Percentiles rank a stretch among this genome's conserved stretches.
phyloP scores from a whole-genome alignment of 2,329 filamentous ascomycete genomes.

The Xylogone sp. region DNA sequence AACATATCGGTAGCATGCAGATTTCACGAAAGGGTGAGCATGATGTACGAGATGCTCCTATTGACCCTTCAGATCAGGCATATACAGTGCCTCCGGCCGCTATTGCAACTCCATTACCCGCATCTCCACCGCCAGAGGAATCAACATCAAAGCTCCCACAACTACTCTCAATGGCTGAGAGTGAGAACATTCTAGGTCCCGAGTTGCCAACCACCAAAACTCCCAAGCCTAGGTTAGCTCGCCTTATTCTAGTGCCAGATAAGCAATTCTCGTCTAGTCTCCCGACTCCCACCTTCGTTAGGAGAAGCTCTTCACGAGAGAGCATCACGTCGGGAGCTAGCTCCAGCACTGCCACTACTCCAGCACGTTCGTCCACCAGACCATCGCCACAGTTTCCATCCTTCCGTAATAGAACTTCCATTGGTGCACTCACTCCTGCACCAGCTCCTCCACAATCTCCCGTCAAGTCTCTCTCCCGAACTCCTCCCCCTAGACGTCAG shows the following conservation, averaged over 20 bases:
- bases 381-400: neutral
- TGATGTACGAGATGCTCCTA: no score
- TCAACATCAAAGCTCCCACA: no score
- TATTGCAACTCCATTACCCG: slow-evolving; percentile 3
- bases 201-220: no score
- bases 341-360: no score
- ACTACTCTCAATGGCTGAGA: neutral
- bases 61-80: neutral
- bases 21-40: no score
- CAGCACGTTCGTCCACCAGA: no score
- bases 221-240: neutral
- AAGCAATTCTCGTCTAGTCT: neutral
- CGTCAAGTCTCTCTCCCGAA: neutral
- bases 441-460: neutral
- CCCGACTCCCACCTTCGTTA: neutral
- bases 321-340: neutral
- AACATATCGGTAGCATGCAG: no score
- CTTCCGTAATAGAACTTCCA: no score
- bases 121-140: neutral
- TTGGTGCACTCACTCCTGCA: no score
- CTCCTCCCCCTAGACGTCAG: neutral
- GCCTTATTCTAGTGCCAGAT: no score
- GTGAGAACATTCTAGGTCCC: neutral
- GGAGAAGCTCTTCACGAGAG: neutral
- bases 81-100: slow-evolving; percentile 1